phyloP scores from a whole-genome alignment of 345 rosid species.

The Adansonia digitata region DNA sequence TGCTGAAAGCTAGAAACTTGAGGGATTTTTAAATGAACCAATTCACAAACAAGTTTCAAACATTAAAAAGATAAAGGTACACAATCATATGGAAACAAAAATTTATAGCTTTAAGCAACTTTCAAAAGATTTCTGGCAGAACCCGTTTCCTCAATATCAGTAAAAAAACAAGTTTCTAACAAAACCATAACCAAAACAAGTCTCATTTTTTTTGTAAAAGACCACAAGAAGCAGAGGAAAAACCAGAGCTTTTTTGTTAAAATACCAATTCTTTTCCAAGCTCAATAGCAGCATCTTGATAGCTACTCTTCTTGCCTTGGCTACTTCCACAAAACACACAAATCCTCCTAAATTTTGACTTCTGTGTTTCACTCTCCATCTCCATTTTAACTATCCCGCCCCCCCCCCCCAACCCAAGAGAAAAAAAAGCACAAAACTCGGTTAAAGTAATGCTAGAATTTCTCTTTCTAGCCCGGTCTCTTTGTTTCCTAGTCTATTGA shows the following conservation, averaged over 20 bases:
- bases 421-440: constrained; percentile 12
- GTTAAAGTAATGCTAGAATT: constrained; percentile 11
- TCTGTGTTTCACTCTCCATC: constrained; percentile 34
- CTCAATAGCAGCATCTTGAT: constrained; percentile 84
- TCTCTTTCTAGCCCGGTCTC: constrained; percentile 14
- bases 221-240: constrained; percentile 6
- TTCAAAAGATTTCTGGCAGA: background rate
- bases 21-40: constrained; percentile 9
- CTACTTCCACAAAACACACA: constrained; percentile 90
- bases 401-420: background rate
- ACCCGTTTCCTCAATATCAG: background rate
- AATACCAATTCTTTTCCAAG: constrained; percentile 78
- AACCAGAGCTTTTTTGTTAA: background rate
- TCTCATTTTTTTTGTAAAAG: background rate
- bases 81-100: background rate
- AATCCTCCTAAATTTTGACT: constrained; percentile 64
- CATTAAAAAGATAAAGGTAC: background rate
- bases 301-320: constrained; percentile 79
- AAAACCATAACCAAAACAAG: background rate
- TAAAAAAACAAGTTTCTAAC: constrained; percentile 5
- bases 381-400: constrained; percentile 33
- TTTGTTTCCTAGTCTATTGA: constrained; percentile 12
- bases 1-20: constrained; percentile 8
- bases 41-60: constrained; percentile 17
- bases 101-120: background rate